phyloP scores from a whole-genome alignment of 345 rosid genomes.

The Euphorbia peplus region DNA sequence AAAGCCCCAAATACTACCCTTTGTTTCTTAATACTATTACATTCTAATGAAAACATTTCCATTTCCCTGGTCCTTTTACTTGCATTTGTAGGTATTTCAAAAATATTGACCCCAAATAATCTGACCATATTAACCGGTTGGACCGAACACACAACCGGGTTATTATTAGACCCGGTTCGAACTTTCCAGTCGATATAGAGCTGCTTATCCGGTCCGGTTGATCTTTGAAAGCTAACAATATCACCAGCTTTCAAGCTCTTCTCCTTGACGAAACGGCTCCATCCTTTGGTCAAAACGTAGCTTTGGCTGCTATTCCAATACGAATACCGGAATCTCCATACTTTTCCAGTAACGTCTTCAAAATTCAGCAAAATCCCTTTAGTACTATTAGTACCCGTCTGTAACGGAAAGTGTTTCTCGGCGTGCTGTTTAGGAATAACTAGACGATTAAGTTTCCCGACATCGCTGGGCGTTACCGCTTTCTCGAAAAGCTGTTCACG shows the following conservation, averaged over 20 bases:
- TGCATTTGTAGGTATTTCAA: conserved; percentile 32
- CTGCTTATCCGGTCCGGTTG: conserved; percentile 67
- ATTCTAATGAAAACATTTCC: conserved; percentile 54
- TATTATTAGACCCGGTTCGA: conserved; percentile 23
- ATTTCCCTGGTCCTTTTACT: conserved; percentile 9
- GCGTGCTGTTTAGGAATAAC: conserved; percentile 97
- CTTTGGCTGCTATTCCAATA: conserved; percentile 98
- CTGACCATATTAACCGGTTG: conserved; percentile 53
- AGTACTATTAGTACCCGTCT: conserved; percentile 18
- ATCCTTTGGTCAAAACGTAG: conserved; percentile 89
- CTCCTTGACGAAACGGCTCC: conserved; percentile 92
- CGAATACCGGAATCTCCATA: conserved; percentile 92
- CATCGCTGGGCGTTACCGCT: conserved; percentile 88
- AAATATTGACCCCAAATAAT: conserved; percentile 82
- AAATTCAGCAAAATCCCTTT: conserved; percentile 64
- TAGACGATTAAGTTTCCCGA: conserved; percentile 86
- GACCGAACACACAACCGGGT: conserved; percentile 12
- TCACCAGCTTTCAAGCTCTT: conserved; percentile 79
- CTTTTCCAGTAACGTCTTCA: conserved; percentile 65
- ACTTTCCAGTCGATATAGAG: conserved; percentile 58
- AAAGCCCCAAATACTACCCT: conserved; percentile 55
- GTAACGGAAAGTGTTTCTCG: conserved; percentile 35
- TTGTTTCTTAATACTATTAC: conserved; percentile 66
- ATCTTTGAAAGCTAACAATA: conserved; percentile 66
- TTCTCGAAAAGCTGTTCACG: conserved; percentile 80